A percentile compares a stretch with the other conserved stretches of the same genome.
These are phyloP conservation scores for Phanerochaete carnosa DNA, from an alignment of 768 basidiomycete genomes.

Conservation along the genomic window DNA sequence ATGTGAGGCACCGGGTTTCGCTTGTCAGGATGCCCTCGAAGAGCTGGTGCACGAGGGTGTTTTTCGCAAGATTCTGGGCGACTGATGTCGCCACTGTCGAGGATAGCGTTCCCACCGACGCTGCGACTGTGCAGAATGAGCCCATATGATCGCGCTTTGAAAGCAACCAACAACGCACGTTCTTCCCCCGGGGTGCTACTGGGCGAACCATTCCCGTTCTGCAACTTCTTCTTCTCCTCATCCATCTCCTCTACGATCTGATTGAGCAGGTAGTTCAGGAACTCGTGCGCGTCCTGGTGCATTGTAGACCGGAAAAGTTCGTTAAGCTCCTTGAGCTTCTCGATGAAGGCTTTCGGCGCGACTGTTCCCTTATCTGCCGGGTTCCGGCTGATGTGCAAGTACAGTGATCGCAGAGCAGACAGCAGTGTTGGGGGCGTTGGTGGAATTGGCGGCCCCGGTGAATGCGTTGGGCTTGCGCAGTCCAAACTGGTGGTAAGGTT, in stretches of 20 bases:
- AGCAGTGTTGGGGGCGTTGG: constrained; percentile 73
- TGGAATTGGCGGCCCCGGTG: constrained; percentile 46
- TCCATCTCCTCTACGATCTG: constrained; percentile 92
- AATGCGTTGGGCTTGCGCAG: constrained; percentile 24
- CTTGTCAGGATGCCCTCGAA: constrained; percentile 95
- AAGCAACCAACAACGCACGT: constrained; percentile 44
- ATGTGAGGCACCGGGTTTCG: constrained; percentile 96
- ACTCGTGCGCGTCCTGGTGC: constrained; percentile 99
- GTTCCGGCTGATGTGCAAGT: constrained; percentile 76
- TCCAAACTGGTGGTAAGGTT: constrained; percentile 21
- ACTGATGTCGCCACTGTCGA: constrained; percentile 38
- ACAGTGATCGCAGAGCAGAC: constrained; percentile 91
- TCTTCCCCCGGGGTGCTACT: constrained; percentile 44
- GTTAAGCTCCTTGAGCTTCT: constrained; percentile 91
- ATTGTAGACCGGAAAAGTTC: constrained; percentile 86
- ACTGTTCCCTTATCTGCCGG: constrained; percentile 81
- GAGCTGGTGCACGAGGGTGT: constrained; percentile 85
- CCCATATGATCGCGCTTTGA: constrained; percentile 7
- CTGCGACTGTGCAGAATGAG: constrained; percentile 45
- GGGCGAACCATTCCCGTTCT: constrained; percentile 11
- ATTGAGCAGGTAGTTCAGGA: constrained; percentile 92
- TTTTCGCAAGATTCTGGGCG: constrained; percentile 40
- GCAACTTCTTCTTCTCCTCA: constrained; percentile 46
- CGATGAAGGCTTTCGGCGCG: constrained; percentile 87
- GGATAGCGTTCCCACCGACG: constrained; percentile 54